Evolutionary conservation across 306 rosid genomes (phyloP), one percentile per base, ranked within the genome.

Genomic region (Prunus mume): DNA sequence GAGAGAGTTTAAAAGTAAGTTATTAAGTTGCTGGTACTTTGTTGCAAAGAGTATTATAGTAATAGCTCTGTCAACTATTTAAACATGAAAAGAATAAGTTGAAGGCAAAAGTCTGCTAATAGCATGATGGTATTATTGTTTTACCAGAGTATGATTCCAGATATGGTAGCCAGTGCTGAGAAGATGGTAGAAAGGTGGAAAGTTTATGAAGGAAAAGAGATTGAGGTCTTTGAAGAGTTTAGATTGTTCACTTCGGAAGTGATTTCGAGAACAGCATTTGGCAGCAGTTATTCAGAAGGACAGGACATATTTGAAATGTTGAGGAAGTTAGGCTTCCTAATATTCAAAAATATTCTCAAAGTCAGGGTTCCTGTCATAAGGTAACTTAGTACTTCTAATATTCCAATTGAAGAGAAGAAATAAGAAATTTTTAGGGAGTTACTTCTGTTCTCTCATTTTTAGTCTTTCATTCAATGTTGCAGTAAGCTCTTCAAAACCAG

Each of bases 401-500:
- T 12, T 6, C 12, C 12, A 6, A 34, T 34, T 34, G 41, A 34
- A 34, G 8, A 34, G 41, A 34, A 34, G 41, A 5, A 34, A 34
- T 34, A 34, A 34, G 51, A 15, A 12, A 12, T 12, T 18, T 12
- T 67, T 43, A 19, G 30, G 43, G 17, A 52, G 2, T 66, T 10
- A 43, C 5, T 20, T 9, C 4, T 43, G 32, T 43, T 43, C 12
- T 67, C 20, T 34, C 43, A 30, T 43, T 12, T 67, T 34, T 34
- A 34, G n/a, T 14, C 43, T 27, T 49, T 49, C 73, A 49, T 50
- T 19, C 43, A 69, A 49, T 12, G 20, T 49, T 77, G 50, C 80
- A 83, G 83, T 28, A 46, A 63, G 32, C 2, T 64, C 1, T 78
- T 4, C 5, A 78, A 70, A 56, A 54, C 54, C 41, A 24, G 68